Conservation (phyloP, 1,284 basidiomycete genomes). For the Fereydounia khargensis region DNA sequence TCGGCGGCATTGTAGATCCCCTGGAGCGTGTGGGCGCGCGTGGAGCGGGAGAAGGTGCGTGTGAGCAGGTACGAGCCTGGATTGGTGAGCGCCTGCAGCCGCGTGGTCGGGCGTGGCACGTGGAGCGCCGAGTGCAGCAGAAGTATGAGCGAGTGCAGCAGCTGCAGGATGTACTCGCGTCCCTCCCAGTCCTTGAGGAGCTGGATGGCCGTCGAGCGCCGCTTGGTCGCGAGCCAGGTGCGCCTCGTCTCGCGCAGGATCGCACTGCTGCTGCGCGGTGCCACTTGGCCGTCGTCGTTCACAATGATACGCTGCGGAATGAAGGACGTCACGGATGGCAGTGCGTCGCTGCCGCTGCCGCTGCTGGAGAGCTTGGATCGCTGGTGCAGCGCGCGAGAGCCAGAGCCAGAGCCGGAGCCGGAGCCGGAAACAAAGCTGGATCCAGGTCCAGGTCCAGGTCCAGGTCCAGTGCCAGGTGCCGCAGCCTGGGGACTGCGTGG, state of each 20-base stretch:
- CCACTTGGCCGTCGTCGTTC: no score
- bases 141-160: conserved; percentile 24
- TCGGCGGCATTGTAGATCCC: conserved; percentile 30
- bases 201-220: not conserved
- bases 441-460: no score
- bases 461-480: no score
- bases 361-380: no score
- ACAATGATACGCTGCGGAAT: conserved; percentile 11
- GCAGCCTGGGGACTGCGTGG: no score
- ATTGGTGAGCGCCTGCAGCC: conserved; percentile 5
- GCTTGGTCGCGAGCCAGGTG: no score
- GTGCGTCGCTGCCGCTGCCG: conserved; percentile 2
- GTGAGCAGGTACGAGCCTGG: conserved; percentile 15
- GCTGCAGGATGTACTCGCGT: conserved; percentile 18
- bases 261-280: no score
- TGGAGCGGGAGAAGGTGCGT: conserved; percentile 10
- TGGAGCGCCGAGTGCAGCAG: conserved; percentile 20
- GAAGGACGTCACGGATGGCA: conserved; percentile 24
- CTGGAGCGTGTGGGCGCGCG: conserved; percentile 20
- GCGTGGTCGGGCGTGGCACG: conserved; percentile 11
- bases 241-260: no score
- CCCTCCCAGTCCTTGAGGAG: conserved; percentile 31
- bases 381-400: no score
- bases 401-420: no score
- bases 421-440: no score